Conservation (phyloP, 2,329 filamentous ascomycete genomes). For the Thelonectria blattea region DNA sequence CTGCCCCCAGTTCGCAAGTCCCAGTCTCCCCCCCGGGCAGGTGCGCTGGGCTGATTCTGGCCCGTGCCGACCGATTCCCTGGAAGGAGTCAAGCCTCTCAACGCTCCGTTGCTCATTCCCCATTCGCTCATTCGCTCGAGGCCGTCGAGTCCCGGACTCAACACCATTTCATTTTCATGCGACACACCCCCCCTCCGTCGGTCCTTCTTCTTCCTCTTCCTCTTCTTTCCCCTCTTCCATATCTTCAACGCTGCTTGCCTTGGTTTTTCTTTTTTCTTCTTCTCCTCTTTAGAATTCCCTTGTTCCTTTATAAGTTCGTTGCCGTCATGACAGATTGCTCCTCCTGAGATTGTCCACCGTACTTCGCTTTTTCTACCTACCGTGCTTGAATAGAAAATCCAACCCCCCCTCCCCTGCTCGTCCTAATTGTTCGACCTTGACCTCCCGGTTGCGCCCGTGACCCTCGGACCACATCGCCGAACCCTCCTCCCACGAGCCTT, state of each 20-base stretch:
- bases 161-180: constrained; percentile 19
- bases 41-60: constrained; percentile 5
- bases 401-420: neutral
- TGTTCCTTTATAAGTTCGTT: neutral
- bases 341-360: constrained; percentile 12
- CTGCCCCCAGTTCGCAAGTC: constrained; percentile 12
- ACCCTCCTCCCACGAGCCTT: constrained; percentile 1
- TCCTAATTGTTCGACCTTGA: constrained; percentile 4
- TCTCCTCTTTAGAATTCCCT: neutral
- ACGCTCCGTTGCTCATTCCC: constrained; percentile 14
- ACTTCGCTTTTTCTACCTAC: neutral
- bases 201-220: neutral
- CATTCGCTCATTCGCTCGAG: constrained; percentile 13
- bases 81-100: constrained; percentile 16
- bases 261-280: neutral
- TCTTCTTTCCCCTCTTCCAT: constrained; percentile 4
- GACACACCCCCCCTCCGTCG: constrained; percentile 9
- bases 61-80: constrained; percentile 1
- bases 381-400: neutral
- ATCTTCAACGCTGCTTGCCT: neutral
- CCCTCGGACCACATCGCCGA: constrained; percentile 14
- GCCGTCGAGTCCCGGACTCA: constrained; percentile 4
- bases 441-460: constrained; percentile 18
- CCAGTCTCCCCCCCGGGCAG: constrained; percentile 1
- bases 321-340: constrained; percentile 8